Evolutionary conservation across 805 yeast species (phyloP).

Genomic region (Starmerella apis): DNA sequence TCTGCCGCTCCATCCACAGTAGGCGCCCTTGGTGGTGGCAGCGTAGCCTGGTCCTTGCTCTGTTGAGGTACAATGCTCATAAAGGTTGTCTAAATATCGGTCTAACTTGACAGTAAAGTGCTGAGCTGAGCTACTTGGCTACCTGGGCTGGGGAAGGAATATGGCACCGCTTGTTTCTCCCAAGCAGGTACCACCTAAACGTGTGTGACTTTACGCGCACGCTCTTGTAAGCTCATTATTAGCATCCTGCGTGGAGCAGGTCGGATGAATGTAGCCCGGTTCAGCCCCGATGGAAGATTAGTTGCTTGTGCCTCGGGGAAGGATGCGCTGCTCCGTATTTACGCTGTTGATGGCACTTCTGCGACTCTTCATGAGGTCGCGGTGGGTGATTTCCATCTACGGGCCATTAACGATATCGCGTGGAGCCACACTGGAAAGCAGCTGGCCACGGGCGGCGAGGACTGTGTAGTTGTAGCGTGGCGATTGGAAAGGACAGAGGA

Average conservation of each 20-base stretch:
- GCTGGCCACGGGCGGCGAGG: constrained; percentile 80
- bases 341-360: not conserved
- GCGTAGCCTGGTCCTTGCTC: not conserved
- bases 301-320: constrained; percentile 52
- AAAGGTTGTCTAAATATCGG: no score
- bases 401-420: constrained; percentile 62
- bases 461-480: constrained; percentile 68
- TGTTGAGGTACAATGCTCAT: constrained; percentile 6
- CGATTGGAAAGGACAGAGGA: constrained; percentile 31
- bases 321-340: constrained; percentile 25
- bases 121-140: not conserved
- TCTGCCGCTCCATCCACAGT: not conserved
- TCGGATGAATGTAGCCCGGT: constrained; percentile 16
- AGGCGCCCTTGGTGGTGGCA: constrained; percentile 5
- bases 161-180: no score
- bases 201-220: no score
- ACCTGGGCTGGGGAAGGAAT: not conserved
- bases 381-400: constrained; percentile 44
- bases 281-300: constrained; percentile 42
- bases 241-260: not conserved
- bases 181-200: no score
- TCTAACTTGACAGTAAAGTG: not conserved
- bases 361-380: constrained; percentile 1
- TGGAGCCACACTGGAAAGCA: constrained; percentile 68
- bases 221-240: no score